Evolutionary conservation across 2,329 filamentous ascomycete species (phyloP), one percentile per base, ranked within the genome.

Genomic region (Chaetomium sp.): DNA sequence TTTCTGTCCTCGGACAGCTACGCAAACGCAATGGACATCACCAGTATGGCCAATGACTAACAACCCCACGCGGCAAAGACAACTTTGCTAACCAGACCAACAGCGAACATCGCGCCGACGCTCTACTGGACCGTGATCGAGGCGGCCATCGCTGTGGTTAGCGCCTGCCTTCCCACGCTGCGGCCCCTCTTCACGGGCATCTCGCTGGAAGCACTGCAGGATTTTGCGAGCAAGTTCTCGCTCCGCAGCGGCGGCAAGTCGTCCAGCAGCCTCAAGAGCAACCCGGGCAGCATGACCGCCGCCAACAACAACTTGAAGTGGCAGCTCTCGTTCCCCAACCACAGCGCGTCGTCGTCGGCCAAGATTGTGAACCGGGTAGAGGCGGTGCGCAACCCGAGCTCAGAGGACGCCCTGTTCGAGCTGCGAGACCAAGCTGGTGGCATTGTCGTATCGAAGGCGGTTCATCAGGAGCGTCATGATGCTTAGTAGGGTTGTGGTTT

Each of bases 181-280:
- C 23, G 49, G 23, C 49, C 49, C 23, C 49, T 51, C n/a, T 51
- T 51, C 49, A 5, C 49, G 21, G 49, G 49, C 49, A 27, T 51
- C 23, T 51, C 49, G 49, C 49, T 51, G 8, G 49, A 27, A 12
- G 49, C 25, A 6, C 49, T 51, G 49, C 49, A 51, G 23, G 49
- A 51, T 9, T 51, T 27, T 51, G 49, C 49, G 21, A 51, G 49
- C 49, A 51, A 51, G 49, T 51, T 51, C 49, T 51, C 25, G 49
- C 13, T 51, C 13, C 49, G 49, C 49, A 51, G 49, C 21, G 49
- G 25, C 49, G 19, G 5, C 23, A 51, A 51, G 49, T 51, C 21
- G 23, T 16, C 23, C 8, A 8, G 8, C 49, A 51, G 49, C 23
- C 23, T 51, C 49, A 10, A 5, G 23, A 27, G 49, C 25, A 51